These are phyloP conservation scores for Colletotrichum destructivum DNA, from an alignment of 2,329 filamentous ascomycete genomes.

Conservation along the genomic window DNA sequence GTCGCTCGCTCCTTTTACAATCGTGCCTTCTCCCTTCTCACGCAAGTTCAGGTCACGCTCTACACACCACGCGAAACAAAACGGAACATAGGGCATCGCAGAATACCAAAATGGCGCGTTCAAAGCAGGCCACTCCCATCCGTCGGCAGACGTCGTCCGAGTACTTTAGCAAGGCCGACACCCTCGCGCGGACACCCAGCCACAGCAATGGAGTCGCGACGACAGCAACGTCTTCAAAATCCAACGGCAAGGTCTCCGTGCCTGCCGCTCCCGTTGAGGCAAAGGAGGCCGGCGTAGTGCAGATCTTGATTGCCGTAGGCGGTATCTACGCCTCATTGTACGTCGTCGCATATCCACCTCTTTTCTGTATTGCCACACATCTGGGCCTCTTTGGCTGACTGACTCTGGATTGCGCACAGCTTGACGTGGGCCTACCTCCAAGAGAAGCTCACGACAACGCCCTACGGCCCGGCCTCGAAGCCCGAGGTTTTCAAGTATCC, in stretches of 20 bases:
- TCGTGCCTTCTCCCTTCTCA: background rate
- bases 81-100: background rate
- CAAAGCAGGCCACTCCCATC: slow-evolving; percentile 77
- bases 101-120: slow-evolving; percentile 73
- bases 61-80: background rate
- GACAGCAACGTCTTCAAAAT: slow-evolving; percentile 42
- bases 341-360: slow-evolving; percentile 48
- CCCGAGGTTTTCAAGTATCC: slow-evolving; percentile 91
- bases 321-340: slow-evolving; percentile 99
- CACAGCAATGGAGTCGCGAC: slow-evolving; percentile 41
- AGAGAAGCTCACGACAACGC: slow-evolving; percentile 95
- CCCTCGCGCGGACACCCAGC: slow-evolving; percentile 53
- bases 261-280: slow-evolving; percentile 48
- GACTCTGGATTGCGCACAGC: slow-evolving; percentile 60
- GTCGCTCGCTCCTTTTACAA: slow-evolving; percentile 1
- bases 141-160: slow-evolving; percentile 78
- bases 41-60: background rate
- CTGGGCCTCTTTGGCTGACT: slow-evolving; percentile 8
- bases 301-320: slow-evolving; percentile 88
- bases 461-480: slow-evolving; percentile 76
- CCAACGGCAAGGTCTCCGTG: slow-evolving; percentile 49
- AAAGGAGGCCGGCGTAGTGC: slow-evolving; percentile 74
- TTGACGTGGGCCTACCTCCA: slow-evolving; percentile 97
- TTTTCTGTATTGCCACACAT: background rate
- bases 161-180: slow-evolving; percentile 68